Base-by-base conservation (phyloP, 768 basidiomycete genomes). In the Roridomyces roridus region DNA sequence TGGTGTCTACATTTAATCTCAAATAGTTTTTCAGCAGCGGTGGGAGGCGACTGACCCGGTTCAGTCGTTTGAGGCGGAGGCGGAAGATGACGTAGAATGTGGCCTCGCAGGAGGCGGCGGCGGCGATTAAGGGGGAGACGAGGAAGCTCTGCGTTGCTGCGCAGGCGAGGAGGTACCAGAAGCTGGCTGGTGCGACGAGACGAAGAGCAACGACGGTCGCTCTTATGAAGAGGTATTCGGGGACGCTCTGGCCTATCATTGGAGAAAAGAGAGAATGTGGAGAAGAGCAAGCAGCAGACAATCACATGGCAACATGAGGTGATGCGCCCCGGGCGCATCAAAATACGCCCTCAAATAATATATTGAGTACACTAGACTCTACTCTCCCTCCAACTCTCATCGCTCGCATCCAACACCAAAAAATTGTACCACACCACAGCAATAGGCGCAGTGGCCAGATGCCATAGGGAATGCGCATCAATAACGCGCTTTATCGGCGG, bases 391-490 rank as follows among this genome's bases (percentile, higher is more conserved):
- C 92, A 93, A 18, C 86, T 85, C 11, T 76, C 74, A 62, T 93
- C 89, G 44, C 79, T 72, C 1, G 92, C 79, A 69, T 96, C 95
- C 62, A 85, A 70, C 7, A 90, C 67, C 26, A 96, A 70, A 64
- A 96, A 96, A n/a, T 81, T 75, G 65, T 96, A 98, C 95, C 96
- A 98, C 42, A 83, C 77, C 43, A 81, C 67, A 4, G 87, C 84
- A 28, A 98, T 83, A 0, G 89, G 88, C 1, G 83, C 88, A 0
- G 96, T 99, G 4, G 85, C 80, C 8, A 91, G 76, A 71, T 99
- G 96, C 97, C 96, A 98, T 15, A 98, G 73, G 3, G 94, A 81
- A 70, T 98, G 97, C 0, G 96, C 94, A 68, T 98, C 96, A 18
- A 98, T 77, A 7, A 86, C 70, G 29, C 94, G 72, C n/a, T 68